Conservation (phyloP, 345 rosid genomes). For the Garcia nutans region DNA sequence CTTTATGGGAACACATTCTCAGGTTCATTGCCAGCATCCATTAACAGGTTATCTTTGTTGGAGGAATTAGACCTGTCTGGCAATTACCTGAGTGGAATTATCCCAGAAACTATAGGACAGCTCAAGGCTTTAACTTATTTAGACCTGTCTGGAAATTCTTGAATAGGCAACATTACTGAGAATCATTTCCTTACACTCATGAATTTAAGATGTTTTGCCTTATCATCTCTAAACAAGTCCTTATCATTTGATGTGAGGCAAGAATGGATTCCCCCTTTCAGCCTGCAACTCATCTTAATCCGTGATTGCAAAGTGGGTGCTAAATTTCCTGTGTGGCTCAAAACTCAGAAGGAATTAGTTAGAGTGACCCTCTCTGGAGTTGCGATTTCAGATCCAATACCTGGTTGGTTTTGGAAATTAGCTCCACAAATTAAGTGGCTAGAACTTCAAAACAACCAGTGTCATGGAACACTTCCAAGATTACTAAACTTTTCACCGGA, state of each 20-base stretch:
- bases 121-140: constrained; percentile 15
- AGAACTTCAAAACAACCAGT: background rate
- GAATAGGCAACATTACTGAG: constrained; percentile 8
- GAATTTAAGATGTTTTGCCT: background rate
- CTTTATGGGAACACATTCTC: constrained; percentile 8
- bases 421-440: background rate
- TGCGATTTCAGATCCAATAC: background rate
- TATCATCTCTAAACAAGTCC: background rate
- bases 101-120: constrained; percentile 22
- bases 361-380: background rate
- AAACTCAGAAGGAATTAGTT: background rate
- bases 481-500: background rate
- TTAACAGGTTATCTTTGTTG: constrained; percentile 16
- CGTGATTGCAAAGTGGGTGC: background rate
- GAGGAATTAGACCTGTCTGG: constrained; percentile 14
- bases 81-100: constrained; percentile 19
- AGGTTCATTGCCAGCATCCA: constrained; percentile 16
- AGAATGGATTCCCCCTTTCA: background rate
- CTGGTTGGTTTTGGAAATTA: background rate
- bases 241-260: background rate
- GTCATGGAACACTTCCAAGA: background rate
- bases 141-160: constrained; percentile 23
- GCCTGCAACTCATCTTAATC: background rate
- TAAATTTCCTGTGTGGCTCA: background rate
- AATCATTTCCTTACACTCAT: background rate